These are phyloP conservation scores for Thielaviopsis cerberus DNA, from an alignment of 2,329 filamentous ascomycete species.

Conservation along the genomic window DNA sequence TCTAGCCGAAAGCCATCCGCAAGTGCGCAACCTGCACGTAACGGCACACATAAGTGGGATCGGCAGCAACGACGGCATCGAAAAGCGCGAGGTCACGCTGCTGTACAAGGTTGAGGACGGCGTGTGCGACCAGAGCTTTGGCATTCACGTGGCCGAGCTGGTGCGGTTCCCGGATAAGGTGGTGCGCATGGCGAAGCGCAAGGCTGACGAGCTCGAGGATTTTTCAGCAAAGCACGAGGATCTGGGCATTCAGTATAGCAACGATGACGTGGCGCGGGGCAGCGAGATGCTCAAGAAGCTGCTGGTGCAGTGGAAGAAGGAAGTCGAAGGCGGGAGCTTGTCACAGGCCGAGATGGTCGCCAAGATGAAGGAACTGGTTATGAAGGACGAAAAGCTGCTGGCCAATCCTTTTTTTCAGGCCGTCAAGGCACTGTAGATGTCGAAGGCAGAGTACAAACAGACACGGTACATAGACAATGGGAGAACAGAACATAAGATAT, in stretches of 20 bases:
- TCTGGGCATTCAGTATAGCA: conserved; percentile 43
- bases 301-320: conserved; percentile 68
- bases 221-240: conserved; percentile 65
- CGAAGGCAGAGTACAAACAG: not conserved
- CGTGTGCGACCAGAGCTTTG: conserved; percentile 92
- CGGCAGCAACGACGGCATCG: conserved; percentile 20
- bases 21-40: conserved; percentile 86
- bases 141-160: conserved; percentile 93
- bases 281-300: conserved; percentile 70
- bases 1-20: conserved; percentile 65
- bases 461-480: not conserved
- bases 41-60: conserved; percentile 68
- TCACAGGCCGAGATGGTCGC: conserved; percentile 59
- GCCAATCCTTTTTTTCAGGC: conserved; percentile 54
- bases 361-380: conserved; percentile 63
- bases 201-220: conserved; percentile 94
- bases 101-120: conserved; percentile 93
- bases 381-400: conserved; percentile 45
- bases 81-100: conserved; percentile 72
- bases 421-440: conserved; percentile 32
- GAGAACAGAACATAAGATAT: conserved; percentile 2
- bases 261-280: conserved; percentile 77
- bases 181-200: conserved; percentile 96
- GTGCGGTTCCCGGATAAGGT: conserved; percentile 95
- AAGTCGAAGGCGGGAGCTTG: conserved; percentile 39